Percentiles rank a stretch among this genome's conserved stretches.
These are phyloP conservation scores for Tolypocladium cylindrosporum DNA, from an alignment of 2,329 filamentous ascomycete species.

Conservation along the genomic window DNA sequence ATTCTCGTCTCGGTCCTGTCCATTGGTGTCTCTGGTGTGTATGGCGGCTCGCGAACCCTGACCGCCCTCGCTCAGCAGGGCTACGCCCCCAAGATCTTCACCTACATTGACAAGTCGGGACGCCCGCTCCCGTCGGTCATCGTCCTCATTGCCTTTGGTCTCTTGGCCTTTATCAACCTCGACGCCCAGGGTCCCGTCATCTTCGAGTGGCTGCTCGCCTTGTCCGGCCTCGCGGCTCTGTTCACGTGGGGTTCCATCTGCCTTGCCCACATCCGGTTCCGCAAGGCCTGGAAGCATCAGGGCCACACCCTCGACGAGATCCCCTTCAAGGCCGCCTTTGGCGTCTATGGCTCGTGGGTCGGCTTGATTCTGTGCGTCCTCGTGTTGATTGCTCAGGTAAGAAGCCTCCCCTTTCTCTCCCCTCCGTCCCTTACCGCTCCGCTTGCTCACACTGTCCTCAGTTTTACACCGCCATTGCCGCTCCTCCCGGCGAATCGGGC, in stretches of 20 bases:
- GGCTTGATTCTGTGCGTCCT: slow-evolving; percentile 48
- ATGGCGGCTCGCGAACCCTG: slow-evolving; percentile 42
- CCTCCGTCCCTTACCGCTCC: background rate
- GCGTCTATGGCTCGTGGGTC: slow-evolving; percentile 53
- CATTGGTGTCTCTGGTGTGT: slow-evolving; percentile 41
- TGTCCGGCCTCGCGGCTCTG: slow-evolving; percentile 50
- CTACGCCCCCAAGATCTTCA: slow-evolving; percentile 38
- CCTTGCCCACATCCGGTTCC: slow-evolving; percentile 55
- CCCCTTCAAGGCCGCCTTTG: slow-evolving; percentile 51
- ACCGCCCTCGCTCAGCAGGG: slow-evolving; percentile 40
- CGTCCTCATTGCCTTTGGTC: slow-evolving; percentile 30
- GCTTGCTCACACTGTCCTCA: slow-evolving; percentile 8
- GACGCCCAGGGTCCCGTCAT: slow-evolving; percentile 34
- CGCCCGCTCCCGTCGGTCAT: slow-evolving; percentile 35
- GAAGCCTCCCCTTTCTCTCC: slow-evolving; percentile 8
- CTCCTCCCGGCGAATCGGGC: slow-evolving; percentile 19
- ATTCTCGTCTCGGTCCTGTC: slow-evolving; percentile 41
- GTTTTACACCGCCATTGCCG: slow-evolving; percentile 40
- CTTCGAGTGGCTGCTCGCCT: slow-evolving; percentile 52
- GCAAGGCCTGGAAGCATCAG: slow-evolving; percentile 45
- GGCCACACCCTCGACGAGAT: slow-evolving; percentile 56
- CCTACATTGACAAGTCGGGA: slow-evolving; percentile 39
- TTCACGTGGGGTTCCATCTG: slow-evolving; percentile 58
- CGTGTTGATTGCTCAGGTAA: slow-evolving; percentile 43
- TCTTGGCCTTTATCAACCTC: slow-evolving; percentile 34